Evolutionary conservation across 306 rosid species (phyloP).

Genomic region (Prunus armeniaca): DNA sequence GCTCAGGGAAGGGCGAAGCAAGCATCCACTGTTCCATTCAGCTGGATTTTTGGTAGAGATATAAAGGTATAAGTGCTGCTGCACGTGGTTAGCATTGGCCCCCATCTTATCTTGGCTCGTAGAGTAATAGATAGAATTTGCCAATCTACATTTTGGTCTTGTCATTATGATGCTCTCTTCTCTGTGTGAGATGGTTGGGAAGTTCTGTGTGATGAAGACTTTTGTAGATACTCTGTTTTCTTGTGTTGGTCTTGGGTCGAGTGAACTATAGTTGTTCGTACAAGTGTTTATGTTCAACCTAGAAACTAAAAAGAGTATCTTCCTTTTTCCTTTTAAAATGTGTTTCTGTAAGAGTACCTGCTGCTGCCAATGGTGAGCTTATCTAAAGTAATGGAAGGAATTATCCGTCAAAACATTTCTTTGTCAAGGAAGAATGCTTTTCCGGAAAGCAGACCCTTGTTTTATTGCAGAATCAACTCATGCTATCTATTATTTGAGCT

Average conservation of each 20-base stretch:
- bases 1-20: slow-evolving; percentile 48
- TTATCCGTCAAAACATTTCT: too few species aligned
- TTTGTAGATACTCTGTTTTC: background rate
- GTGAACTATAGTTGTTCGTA: too few species aligned
- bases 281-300: background rate
- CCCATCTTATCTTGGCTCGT: background rate
- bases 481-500: too few species aligned
- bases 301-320: background rate
- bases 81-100: background rate
- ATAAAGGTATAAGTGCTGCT: background rate
- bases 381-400: too few species aligned
- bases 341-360: background rate
- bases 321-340: background rate
- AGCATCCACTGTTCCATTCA: slow-evolving; percentile 39
- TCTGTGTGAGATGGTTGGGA: background rate
- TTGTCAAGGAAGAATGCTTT: background rate
- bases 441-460: background rate
- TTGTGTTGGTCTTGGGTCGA: background rate
- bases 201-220: background rate
- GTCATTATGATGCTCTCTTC: background rate
- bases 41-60: slow-evolving; percentile 49
- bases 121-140: background rate
- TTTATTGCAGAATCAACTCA: too few species aligned
- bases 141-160: background rate
- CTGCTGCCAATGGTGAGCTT: background rate